Evolutionary conservation across 768 basidiomycete species (phyloP), one percentile per base, ranked within the genome.

Genomic region (Pisolithus sp.): DNA sequence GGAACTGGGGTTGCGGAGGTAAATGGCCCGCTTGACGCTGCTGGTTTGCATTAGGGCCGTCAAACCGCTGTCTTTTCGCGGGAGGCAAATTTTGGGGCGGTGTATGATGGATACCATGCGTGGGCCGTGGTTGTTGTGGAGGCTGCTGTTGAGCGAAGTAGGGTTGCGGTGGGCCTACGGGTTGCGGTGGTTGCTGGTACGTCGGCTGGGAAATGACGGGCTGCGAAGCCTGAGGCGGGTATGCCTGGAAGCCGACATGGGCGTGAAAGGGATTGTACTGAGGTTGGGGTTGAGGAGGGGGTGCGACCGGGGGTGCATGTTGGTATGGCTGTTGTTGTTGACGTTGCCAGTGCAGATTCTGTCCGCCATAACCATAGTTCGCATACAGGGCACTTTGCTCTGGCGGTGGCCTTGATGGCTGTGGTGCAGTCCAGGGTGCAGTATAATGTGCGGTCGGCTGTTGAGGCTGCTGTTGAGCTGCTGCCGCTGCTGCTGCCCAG

Each of bases 51-150:
- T 71, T 79, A 2, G 88, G 87, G 5, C 83, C 85, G 64, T 95
- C 93, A 62, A 93, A 93, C 40, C 92, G 80, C 59, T 85, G 91
- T 49, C 93, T 76, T 67, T 96, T 96, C 2, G 92, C 92, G 3
- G 93, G 93, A 8, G 93, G 93, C n/a, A 85, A 74, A 62, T 90
- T 86, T 59, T 88, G 87, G 34, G 85, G 84, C 9, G 85, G 80
- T 0, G 80, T 71, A 56, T 89, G 86, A 57, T 84, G 76, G 21
- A 73, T 49, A 50, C 65, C 70, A 46, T 78, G 79, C 30, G 75
- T 79, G 45, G 71, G 77, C 57, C 69, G 77, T 13, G 20, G 49
- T 42, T 63, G 64, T 37, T 62, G 73, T 13, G 66, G 72, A 0
- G 57, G 65, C 43, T 71, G 73, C 40, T 72, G 73, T 38, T 68